These are phyloP conservation scores for Sicyos edulis DNA, from an alignment of 306 rosid species.

Conservation along the genomic window DNA sequence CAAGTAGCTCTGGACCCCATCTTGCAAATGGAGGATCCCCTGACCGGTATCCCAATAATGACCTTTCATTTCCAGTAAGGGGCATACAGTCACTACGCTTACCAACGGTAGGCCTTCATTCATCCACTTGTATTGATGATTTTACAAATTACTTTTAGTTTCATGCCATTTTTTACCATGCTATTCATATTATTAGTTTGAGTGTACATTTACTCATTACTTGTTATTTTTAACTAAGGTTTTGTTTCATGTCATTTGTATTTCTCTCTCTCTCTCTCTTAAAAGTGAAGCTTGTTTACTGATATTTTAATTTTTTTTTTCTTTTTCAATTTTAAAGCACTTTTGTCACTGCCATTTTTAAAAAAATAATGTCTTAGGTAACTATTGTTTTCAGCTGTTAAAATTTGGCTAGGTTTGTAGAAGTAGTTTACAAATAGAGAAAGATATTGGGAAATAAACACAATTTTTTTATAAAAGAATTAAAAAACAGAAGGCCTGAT, in stretches of 20 bases:
- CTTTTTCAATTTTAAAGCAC: not conserved
- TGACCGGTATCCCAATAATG: conserved; percentile 31
- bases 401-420: not conserved
- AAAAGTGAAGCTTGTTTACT: not conserved
- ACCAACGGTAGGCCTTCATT: conserved; percentile 42
- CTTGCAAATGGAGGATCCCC: conserved; percentile 50
- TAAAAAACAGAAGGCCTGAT: not conserved
- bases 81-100: conserved; percentile 36
- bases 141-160: not conserved
- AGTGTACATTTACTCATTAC: not conserved
- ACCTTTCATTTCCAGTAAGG: conserved; percentile 33
- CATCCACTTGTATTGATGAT: not conserved
- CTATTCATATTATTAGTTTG: not conserved
- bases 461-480: not conserved
- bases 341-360: not conserved
- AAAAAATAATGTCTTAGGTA: not conserved
- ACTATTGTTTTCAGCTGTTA: conserved; percentile 2
- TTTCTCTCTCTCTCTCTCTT: not conserved
- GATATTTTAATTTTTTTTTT: not conserved
- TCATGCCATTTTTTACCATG: not conserved
- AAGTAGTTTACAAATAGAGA: not conserved
- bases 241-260: not conserved
- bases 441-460: not conserved
- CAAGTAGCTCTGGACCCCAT: conserved; percentile 30
- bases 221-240: not conserved